phyloP scores from a whole-genome alignment of 2,329 filamentous ascomycete genomes.

The Stemphylium lycopersici region DNA sequence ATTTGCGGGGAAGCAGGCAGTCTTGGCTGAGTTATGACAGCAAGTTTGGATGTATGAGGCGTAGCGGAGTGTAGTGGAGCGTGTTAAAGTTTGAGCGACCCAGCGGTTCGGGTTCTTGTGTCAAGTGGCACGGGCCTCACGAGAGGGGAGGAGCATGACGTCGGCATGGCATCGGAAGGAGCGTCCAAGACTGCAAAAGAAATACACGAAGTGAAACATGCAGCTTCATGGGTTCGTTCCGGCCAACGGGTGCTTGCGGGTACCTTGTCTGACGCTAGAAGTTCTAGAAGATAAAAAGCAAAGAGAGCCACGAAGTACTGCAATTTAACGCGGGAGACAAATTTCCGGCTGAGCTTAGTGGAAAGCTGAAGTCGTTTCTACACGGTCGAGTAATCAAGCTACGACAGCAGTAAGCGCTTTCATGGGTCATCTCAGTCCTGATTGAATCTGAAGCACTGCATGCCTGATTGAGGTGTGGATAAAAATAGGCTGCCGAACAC shows the following conservation, averaged over 20 bases:
- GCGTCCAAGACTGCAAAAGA: background rate
- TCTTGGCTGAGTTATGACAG: slow-evolving; percentile 5
- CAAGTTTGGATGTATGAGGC: slow-evolving; percentile 10
- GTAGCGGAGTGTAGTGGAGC: slow-evolving; percentile 6
- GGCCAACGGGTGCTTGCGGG: slow-evolving; percentile 2
- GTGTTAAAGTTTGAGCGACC: slow-evolving; percentile 9
- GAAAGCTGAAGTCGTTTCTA: background rate
- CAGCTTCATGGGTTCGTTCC: slow-evolving; percentile 6
- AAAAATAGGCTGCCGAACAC: slow-evolving; percentile 20
- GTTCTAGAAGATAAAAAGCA: slow-evolving; percentile 18
- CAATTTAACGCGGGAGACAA: slow-evolving; percentile 13
- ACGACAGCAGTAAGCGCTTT: background rate
- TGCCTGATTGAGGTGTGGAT: slow-evolving; percentile 22
- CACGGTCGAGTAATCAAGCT: slow-evolving; percentile 7
- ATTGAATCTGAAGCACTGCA: slow-evolving; percentile 21
- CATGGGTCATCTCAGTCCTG: slow-evolving; percentile 5
- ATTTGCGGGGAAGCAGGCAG: slow-evolving; percentile 17
- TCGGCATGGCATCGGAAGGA: slow-evolving; percentile 8
- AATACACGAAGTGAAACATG: slow-evolving; percentile 14
- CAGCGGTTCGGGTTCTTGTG: slow-evolving; percentile 6
- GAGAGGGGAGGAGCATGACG: slow-evolving; percentile 9
- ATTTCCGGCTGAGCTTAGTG: slow-evolving; percentile 3
- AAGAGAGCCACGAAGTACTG: slow-evolving; percentile 11
- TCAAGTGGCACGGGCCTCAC: slow-evolving; percentile 4
- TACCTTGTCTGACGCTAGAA: slow-evolving; percentile 4